Evolutionary conservation across 2,329 filamentous ascomycete species (phyloP).

Genomic region (Epichloe sylvatica): DNA sequence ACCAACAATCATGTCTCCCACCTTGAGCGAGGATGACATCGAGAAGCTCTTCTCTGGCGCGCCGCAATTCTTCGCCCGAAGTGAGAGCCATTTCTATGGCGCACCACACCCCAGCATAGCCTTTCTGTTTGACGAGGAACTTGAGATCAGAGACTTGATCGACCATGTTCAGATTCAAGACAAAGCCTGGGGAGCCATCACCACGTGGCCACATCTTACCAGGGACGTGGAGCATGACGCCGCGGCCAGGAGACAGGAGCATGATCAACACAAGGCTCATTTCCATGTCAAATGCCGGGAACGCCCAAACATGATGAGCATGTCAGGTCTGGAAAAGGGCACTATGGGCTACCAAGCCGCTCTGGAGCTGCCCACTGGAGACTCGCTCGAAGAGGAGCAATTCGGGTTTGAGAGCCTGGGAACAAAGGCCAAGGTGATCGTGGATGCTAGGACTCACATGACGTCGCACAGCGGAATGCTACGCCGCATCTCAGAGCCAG

Average conservation of each 20-base stretch:
- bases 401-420: constrained; percentile 44
- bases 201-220: constrained; percentile 49
- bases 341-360: constrained; percentile 57
- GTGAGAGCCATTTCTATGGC: constrained; percentile 43
- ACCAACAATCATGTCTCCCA: constrained; percentile 45
- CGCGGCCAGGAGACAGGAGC: constrained; percentile 27
- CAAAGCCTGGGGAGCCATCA: constrained; percentile 47
- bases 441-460: constrained; percentile 44
- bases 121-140: constrained; percentile 52
- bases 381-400: constrained; percentile 49
- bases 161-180: constrained; percentile 52
- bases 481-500: constrained; percentile 41
- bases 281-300: constrained; percentile 47
- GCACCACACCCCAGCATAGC: constrained; percentile 49
- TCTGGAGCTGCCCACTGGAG: constrained; percentile 49
- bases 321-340: constrained; percentile 57
- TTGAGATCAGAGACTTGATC: constrained; percentile 47
- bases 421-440: constrained; percentile 38
- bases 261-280: constrained; percentile 36
- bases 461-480: constrained; percentile 39
- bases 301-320: constrained; percentile 57
- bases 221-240: constrained; percentile 33
- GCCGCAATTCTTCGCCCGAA: constrained; percentile 54
- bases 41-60: constrained; percentile 64
- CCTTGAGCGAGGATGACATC: constrained; percentile 44